These are phyloP conservation scores for Trebouxia gelatinosa DNA, from an alignment of 163 green algal species.

Conservation along the genomic window DNA sequence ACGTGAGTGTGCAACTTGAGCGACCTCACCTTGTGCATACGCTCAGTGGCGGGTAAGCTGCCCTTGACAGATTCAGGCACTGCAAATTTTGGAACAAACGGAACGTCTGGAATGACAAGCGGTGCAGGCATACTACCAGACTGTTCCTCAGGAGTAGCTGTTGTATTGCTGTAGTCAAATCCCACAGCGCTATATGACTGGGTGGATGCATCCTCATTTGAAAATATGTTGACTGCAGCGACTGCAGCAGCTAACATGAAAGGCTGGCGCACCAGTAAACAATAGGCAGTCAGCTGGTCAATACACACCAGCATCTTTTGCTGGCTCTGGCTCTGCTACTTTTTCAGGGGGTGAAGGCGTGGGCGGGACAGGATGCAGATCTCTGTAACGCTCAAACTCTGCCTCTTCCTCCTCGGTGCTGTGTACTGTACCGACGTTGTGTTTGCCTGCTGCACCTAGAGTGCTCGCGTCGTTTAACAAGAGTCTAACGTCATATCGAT, in stretches of 20 bases:
- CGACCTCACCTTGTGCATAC: conserved; percentile 40
- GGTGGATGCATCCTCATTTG: background rate
- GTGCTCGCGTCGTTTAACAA: conserved; percentile 23
- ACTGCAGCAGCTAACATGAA: background rate
- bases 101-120: background rate
- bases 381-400: conserved; percentile 45
- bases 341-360: too few species aligned
- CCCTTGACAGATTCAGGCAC: conserved; percentile 34
- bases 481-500: conserved; percentile 59
- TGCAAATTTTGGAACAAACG: conserved; percentile 35
- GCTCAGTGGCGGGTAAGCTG: conserved; percentile 39
- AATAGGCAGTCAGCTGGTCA: background rate
- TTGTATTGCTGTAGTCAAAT: background rate
- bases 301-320: background rate
- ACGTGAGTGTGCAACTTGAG: background rate
- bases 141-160: background rate
- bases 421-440: background rate
- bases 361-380: conserved; percentile 17
- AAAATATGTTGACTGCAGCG: background rate
- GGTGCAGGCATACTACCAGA: background rate
- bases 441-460: background rate
- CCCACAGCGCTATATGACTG: conserved; percentile 1
- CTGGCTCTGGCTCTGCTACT: too few species aligned
- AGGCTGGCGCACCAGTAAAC: background rate
- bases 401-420: conserved; percentile 35